Conservation (phyloP, 129 eudicot species). For the Ambrosia trifida region DNA sequence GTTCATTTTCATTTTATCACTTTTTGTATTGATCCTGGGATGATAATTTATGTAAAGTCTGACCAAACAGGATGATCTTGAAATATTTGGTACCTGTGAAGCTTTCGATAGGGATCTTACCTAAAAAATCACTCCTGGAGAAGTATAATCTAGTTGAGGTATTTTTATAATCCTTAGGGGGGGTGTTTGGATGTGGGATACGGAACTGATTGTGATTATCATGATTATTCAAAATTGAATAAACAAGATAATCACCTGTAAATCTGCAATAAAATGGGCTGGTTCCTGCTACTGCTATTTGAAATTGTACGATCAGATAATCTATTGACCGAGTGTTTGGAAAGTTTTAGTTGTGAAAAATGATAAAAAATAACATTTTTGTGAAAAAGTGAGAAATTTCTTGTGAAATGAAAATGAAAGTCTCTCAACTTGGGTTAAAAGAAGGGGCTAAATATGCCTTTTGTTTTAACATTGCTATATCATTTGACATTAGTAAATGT, state of each 20-base stretch:
- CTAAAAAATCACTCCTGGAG: slow-evolving; percentile 61
- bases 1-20: neutral
- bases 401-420: neutral
- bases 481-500: slow-evolving; percentile 6
- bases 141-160: slow-evolving; percentile 79
- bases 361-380: neutral
- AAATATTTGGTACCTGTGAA: slow-evolving; percentile 95
- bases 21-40: neutral
- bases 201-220: neutral
- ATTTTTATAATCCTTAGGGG: slow-evolving; percentile 10
- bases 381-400: neutral
- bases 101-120: slow-evolving; percentile 95
- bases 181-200: neutral
- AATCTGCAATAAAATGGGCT: neutral
- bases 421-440: neutral
- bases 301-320: neutral
- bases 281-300: neutral
- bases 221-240: too few relatives aligned
- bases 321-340: neutral
- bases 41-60: slow-evolving; percentile 5
- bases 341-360: neutral
- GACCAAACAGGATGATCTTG: slow-evolving; percentile 80
- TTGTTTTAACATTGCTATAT: neutral
- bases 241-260: too few relatives aligned
- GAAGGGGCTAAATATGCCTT: neutral